A percentile compares a stretch with the other conserved stretches of the same genome.
phyloP scores from a whole-genome alignment of 2,329 filamentous ascomycete genomes.

The Penicillium sp. region DNA sequence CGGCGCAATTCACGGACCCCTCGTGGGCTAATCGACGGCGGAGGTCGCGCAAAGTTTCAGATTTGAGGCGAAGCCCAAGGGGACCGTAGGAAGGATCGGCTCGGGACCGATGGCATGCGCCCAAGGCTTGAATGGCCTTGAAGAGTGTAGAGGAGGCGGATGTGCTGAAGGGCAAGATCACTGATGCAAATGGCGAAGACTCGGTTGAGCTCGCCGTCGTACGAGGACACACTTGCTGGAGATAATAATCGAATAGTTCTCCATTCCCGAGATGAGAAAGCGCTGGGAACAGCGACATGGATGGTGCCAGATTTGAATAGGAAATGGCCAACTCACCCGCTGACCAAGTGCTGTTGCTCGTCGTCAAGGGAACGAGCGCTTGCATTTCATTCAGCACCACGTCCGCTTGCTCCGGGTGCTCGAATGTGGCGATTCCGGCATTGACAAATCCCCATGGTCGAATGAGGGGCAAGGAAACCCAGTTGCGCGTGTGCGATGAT shows the following conservation, averaged over 20 bases:
- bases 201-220: conserved; percentile 37
- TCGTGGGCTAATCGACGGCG: conserved; percentile 32
- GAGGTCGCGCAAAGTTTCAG: conserved; percentile 37
- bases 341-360: background rate
- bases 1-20: conserved; percentile 27
- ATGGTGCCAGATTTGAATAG: conserved; percentile 10
- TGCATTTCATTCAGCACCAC: conserved; percentile 25
- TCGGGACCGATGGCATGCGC: conserved; percentile 39
- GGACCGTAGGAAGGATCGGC: conserved; percentile 30
- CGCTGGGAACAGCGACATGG: conserved; percentile 31
- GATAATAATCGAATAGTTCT: conserved; percentile 41
- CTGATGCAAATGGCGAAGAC: conserved; percentile 40
- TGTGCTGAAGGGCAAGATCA: conserved; percentile 40
- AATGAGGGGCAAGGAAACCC: conserved; percentile 28
- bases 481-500: conserved; percentile 22
- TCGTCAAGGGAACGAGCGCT: conserved; percentile 9
- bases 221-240: conserved; percentile 41
- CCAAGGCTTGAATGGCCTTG: conserved; percentile 39
- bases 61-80: conserved; percentile 38
- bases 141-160: conserved; percentile 39
- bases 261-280: conserved; percentile 28
- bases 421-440: conserved; percentile 29
- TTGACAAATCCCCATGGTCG: conserved; percentile 35
- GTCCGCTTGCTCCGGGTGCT: conserved; percentile 25
- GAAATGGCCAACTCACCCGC: background rate